Percentiles rank a stretch among this genome's conserved stretches.
Conservation (phyloP, 305 asterid species). For the Solanum aculeatissimum region DNA sequence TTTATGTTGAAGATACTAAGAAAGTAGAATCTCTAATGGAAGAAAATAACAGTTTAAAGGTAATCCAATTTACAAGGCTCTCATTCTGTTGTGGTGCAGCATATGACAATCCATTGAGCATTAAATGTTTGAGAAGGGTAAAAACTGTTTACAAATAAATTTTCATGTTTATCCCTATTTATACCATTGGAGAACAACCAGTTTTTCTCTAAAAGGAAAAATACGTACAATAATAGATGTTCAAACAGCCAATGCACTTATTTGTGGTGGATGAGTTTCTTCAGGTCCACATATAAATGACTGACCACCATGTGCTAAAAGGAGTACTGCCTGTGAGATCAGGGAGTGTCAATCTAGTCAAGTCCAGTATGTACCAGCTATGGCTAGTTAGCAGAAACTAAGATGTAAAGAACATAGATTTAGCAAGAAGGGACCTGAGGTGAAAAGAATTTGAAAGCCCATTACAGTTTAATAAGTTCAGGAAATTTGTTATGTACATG, state of each 20-base stretch:
- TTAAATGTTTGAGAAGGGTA: background rate
- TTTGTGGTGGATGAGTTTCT: background rate
- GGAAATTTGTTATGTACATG: background rate
- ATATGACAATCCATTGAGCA: background rate
- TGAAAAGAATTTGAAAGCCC: background rate
- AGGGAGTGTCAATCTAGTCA: background rate
- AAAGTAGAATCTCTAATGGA: slow-evolving; percentile 64
- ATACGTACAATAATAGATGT: background rate
- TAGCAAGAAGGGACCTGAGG: background rate
- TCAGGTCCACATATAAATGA: background rate
- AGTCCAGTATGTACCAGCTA: background rate
- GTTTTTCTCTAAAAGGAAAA: background rate
- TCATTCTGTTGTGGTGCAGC: background rate
- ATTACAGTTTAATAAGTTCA: background rate
- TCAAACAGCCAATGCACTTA: background rate
- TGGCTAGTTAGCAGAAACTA: background rate
- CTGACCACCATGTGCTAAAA: background rate
- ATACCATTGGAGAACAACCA: background rate
- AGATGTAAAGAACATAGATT: background rate
- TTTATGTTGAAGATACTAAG: slow-evolving; percentile 79
- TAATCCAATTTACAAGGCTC: slow-evolving; percentile 2
- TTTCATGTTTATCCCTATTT: background rate
- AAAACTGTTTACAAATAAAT: background rate
- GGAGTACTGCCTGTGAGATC: background rate
- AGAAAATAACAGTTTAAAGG: slow-evolving; percentile 70